phyloP scores from a whole-genome alignment of 1,139 yeast species.

The Hansenula lynferdii region DNA sequence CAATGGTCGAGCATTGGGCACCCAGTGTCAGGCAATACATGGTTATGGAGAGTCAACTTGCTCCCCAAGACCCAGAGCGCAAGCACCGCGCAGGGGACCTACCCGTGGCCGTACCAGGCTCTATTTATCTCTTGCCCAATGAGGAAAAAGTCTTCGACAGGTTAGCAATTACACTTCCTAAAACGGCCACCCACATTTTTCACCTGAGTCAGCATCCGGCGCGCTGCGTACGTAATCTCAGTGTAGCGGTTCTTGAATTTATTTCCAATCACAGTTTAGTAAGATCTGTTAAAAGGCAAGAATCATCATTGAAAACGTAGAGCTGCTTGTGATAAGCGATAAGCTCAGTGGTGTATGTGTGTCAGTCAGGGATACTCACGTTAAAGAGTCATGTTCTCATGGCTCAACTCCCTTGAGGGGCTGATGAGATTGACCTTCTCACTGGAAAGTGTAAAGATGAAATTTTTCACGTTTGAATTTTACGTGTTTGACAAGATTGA shows the following conservation, averaged over 20 bases:
- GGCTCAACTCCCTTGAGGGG: neutral
- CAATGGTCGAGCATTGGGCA: too few relatives aligned
- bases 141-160: neutral
- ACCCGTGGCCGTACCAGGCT: neutral
- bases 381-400: neutral
- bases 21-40: too few relatives aligned
- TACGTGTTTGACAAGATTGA: too few relatives aligned
- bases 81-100: neutral
- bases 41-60: too few relatives aligned
- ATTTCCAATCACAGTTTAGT: neutral
- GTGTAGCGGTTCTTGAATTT: conserved; percentile 7
- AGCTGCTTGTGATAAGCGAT: too few relatives aligned
- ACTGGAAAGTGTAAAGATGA: too few relatives aligned
- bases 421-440: too few relatives aligned
- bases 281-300: neutral
- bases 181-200: too few relatives aligned
- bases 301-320: neutral
- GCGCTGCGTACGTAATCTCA: neutral
- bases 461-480: too few relatives aligned
- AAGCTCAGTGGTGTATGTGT: neutral
- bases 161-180: conserved; percentile 1
- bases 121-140: neutral
- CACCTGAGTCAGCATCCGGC: too few relatives aligned
- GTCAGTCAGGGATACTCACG: neutral
- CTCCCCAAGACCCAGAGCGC: neutral